phyloP scores from a whole-genome alignment of 768 basidiomycete species.

The Mycena maculata region DNA sequence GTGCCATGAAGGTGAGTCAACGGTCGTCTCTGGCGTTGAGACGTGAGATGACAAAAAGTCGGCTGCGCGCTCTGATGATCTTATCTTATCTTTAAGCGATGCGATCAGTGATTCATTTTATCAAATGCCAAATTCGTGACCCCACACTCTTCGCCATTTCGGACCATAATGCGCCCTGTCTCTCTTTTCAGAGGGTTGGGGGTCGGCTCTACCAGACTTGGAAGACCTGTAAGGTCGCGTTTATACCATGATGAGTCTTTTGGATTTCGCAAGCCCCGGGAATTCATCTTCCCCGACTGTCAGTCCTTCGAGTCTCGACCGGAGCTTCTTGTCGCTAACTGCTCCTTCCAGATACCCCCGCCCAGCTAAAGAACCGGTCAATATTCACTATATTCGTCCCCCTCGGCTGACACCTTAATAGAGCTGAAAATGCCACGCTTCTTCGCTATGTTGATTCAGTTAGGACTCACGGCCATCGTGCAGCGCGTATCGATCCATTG shows the following conservation, averaged over 20 bases:
- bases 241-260: conserved; percentile 84
- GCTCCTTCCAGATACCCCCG: conserved; percentile 23
- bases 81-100: too few species aligned
- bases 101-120: too few species aligned
- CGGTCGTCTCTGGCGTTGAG: too few species aligned
- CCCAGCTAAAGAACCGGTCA: conserved; percentile 31
- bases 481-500: conserved; percentile 88
- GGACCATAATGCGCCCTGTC: neutral
- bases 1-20: neutral
- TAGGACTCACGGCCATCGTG: conserved; percentile 86
- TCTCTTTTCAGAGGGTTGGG: neutral
- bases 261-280: conserved; percentile 74
- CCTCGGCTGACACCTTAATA: conserved; percentile 37
- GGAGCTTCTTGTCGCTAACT: neutral
- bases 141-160: too few species aligned
- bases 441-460: conserved; percentile 91
- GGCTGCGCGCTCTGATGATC: too few species aligned
- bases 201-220: neutral
- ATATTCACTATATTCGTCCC: neutral
- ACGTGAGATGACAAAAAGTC: neutral
- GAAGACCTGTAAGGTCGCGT: too few species aligned
- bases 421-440: conserved; percentile 80
- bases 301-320: conserved; percentile 42
- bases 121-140: too few species aligned
- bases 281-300: conserved; percentile 81